A percentile compares a stretch with the other conserved stretches of the same genome.
These are phyloP conservation scores for Asterella californica DNA, from an alignment of 225 moss, liverwort and hornwort species.

Conservation along the genomic window DNA sequence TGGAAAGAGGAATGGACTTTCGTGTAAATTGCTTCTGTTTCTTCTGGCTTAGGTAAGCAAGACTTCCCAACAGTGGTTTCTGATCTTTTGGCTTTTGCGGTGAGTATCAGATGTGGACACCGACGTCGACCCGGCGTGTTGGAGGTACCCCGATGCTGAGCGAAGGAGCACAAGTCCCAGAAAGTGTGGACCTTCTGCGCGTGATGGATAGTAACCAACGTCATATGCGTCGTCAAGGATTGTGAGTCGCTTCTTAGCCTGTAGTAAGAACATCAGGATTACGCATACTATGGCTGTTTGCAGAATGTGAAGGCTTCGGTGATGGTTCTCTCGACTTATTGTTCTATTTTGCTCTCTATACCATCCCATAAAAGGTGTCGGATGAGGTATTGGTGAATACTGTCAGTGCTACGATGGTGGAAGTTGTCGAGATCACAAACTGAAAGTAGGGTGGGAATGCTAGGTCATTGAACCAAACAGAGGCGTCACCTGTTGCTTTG, in stretches of 20 bases:
- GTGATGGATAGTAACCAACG: conserved; percentile 85
- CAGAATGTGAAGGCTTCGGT: neutral
- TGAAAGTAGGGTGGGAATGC: no score
- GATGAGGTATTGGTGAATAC: neutral
- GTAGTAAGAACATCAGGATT: neutral
- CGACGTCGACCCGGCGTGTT: conserved; percentile 51
- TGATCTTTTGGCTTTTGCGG: neutral
- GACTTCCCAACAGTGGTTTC: neutral
- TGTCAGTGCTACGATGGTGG: neutral
- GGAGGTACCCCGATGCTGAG: conserved; percentile 61
- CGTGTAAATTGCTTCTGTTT: neutral
- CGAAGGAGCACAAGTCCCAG: conserved; percentile 63
- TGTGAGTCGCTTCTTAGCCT: conserved; percentile 36
- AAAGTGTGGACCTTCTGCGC: conserved; percentile 55
- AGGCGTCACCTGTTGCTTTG: no score
- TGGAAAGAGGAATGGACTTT: neutral
- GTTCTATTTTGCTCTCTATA: neutral
- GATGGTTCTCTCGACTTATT: no score
- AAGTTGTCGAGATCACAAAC: no score
- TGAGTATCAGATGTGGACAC: conserved; percentile 73
- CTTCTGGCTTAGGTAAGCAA: neutral
- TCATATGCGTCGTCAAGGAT: conserved; percentile 71
- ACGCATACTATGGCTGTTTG: neutral
- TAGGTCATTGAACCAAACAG: no score
- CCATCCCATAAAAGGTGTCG: neutral